phyloP scores from a whole-genome alignment of 2,329 filamentous ascomycete genomes.

The Sporothrix luriei region DNA sequence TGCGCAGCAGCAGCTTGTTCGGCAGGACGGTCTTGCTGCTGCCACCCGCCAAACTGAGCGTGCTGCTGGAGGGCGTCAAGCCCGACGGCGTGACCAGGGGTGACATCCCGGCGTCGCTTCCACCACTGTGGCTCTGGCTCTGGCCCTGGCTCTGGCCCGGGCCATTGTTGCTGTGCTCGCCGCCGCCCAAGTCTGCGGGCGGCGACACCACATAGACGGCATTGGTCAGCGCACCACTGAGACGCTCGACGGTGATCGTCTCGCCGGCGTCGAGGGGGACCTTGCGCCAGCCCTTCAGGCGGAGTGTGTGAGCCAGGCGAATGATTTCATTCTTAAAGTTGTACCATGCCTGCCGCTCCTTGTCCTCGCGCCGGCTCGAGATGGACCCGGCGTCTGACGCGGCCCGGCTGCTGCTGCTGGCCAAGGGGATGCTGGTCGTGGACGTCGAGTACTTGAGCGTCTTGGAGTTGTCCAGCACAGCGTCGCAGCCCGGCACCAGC shows the following conservation, averaged over 20 bases:
- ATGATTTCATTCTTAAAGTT: conserved; percentile 91
- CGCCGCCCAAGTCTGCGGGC: conserved; percentile 60
- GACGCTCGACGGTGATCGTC: conserved; percentile 68
- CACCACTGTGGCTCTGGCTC: conserved; percentile 5
- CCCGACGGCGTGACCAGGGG: conserved; percentile 5
- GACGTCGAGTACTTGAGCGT: conserved; percentile 67
- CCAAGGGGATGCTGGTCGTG: conserved; percentile 50
- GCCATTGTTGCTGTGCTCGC: background rate
- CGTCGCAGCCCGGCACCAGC: conserved; percentile 83
- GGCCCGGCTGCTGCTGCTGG: conserved; percentile 41
- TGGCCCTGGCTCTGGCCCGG: conserved; percentile 12
- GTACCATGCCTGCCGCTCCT: conserved; percentile 77
- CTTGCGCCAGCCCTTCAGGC: conserved; percentile 87
- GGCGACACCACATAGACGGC: conserved; percentile 93
- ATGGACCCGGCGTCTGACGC: conserved; percentile 48
- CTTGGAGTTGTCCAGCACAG: conserved; percentile 83
- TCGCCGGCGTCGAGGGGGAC: conserved; percentile 73
- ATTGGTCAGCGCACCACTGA: conserved; percentile 93
- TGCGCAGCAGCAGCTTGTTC: conserved; percentile 77
- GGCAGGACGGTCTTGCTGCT: conserved; percentile 42
- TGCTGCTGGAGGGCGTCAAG: conserved; percentile 35
- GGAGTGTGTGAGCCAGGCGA: conserved; percentile 82
- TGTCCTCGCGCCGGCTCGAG: conserved; percentile 56
- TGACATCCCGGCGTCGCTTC: conserved; percentile 8
- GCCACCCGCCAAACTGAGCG: conserved; percentile 34